Evolutionary conservation across 202 grass and related monocot genomes (phyloP).

Genomic region (Brachypodium distachyon): DNA sequence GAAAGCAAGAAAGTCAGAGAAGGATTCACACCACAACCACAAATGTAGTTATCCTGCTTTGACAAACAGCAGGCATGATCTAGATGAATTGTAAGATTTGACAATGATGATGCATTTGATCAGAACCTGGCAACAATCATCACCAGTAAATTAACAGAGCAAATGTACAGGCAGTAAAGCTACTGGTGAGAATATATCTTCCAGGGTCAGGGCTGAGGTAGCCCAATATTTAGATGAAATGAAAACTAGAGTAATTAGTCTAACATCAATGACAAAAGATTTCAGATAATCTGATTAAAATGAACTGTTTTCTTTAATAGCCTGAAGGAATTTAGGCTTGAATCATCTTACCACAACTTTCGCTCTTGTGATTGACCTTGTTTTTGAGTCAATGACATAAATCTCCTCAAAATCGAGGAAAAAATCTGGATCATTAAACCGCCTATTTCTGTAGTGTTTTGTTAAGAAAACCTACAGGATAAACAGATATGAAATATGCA

Average conservation of each 20-base stretch:
- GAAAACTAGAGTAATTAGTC: not conserved
- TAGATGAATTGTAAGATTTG: not conserved
- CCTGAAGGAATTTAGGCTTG: not conserved
- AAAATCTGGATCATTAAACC: slow-evolving; percentile 59
- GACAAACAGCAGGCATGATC: not conserved
- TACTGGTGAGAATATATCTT: not conserved
- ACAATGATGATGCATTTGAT: not conserved
- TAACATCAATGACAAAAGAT: not conserved
- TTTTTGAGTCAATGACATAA: slow-evolving; percentile 91
- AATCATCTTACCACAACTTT: slow-evolving; percentile 72
- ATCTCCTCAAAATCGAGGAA: slow-evolving; percentile 98
- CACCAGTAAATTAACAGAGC: not conserved
- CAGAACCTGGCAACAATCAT: not conserved
- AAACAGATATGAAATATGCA: not conserved
- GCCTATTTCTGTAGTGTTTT: slow-evolving; percentile 84
- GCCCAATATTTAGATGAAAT: not conserved
- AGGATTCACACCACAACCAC: not conserved
- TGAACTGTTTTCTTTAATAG: not conserved
- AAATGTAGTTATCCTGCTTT: not conserved
- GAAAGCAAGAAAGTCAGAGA: not conserved
- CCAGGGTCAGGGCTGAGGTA: not conserved
- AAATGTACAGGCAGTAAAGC: not conserved
- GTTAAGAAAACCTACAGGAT: slow-evolving; percentile 76
- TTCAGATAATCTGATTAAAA: not conserved
- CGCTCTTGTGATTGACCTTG: slow-evolving; percentile 80